Percentiles rank a stretch among this genome's conserved stretches.
phyloP scores from a whole-genome alignment of 2,329 filamentous ascomycete genomes.

The Fusarium succisae region DNA sequence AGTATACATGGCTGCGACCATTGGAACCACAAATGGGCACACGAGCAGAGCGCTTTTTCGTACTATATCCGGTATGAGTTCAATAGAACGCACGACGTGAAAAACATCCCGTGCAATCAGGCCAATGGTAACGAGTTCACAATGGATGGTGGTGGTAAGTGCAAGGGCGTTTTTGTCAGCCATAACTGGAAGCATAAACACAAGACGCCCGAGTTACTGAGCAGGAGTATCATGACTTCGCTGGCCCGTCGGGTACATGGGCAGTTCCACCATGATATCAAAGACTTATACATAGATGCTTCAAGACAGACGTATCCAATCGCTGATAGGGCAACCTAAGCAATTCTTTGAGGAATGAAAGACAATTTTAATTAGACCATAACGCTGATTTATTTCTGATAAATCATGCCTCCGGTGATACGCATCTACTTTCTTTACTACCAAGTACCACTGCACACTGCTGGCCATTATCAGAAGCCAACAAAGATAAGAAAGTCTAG shows the following conservation, averaged over 20 bases:
- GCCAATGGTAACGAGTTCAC: constrained; percentile 10
- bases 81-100: constrained; percentile 1
- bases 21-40: constrained; percentile 9
- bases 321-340: not conserved
- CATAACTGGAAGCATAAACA: constrained; percentile 20
- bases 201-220: constrained; percentile 9
- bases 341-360: not conserved
- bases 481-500: accelerated
- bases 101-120: constrained; percentile 6
- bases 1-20: constrained; percentile 2
- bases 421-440: not conserved
- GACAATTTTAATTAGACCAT: not conserved
- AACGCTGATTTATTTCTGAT: accelerated
- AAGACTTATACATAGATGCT: not conserved
- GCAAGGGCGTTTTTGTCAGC: constrained; percentile 3
- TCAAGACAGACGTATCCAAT: not conserved
- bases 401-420: no score
- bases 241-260: constrained; percentile 5
- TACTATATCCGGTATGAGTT: constrained; percentile 18
- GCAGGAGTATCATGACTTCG: constrained; percentile 18
- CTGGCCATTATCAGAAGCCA: not conserved
- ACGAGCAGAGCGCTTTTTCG: constrained; percentile 11
- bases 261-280: constrained; percentile 1
- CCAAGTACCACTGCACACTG: not conserved
- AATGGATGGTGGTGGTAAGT: not conserved